A percentile compares a stretch with the other conserved stretches of the same genome.
Conservation (phyloP, 441 rosid genomes). For the Corymbia citriodora region DNA sequence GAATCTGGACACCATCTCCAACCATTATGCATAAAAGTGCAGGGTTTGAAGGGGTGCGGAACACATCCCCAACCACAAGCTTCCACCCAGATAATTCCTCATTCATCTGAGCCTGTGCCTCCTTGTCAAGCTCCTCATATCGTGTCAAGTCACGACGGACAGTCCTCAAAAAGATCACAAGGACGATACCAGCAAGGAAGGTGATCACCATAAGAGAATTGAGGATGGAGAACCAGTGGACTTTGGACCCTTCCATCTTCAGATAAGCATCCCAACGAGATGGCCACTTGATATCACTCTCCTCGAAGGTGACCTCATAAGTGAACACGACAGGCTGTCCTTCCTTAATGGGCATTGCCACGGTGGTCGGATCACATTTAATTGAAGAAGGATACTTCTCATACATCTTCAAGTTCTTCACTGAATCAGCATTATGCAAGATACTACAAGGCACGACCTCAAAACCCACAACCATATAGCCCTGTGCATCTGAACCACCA, state of each 20-base stretch:
- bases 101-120: conserved; percentile 27
- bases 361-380: conserved; percentile 68
- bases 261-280: conserved; percentile 88
- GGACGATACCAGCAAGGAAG: conserved; percentile 23
- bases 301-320: conserved; percentile 67
- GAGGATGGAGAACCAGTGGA: conserved; percentile 25
- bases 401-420: conserved; percentile 50
- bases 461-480: conserved; percentile 90
- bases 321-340: conserved; percentile 68
- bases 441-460: conserved; percentile 78
- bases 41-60: conserved; percentile 14
- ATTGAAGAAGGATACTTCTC: conserved; percentile 51
- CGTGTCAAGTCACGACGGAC: conserved; percentile 22
- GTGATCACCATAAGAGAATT: conserved; percentile 25
- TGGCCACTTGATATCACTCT: conserved; percentile 78
- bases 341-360: conserved; percentile 63
- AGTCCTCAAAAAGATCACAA: conserved; percentile 27
- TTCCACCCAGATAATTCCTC: conserved; percentile 30
- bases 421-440: conserved; percentile 38
- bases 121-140: conserved; percentile 22
- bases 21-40: conserved; percentile 16
- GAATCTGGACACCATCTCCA: conserved; percentile 25
- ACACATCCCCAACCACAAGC: conserved; percentile 22
- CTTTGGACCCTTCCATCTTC: conserved; percentile 76
- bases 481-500: conserved; percentile 39